These are phyloP conservation scores for Magnusiomyces starmeri DNA, from an alignment of 1,139 yeast genomes.

Conservation along the genomic window DNA sequence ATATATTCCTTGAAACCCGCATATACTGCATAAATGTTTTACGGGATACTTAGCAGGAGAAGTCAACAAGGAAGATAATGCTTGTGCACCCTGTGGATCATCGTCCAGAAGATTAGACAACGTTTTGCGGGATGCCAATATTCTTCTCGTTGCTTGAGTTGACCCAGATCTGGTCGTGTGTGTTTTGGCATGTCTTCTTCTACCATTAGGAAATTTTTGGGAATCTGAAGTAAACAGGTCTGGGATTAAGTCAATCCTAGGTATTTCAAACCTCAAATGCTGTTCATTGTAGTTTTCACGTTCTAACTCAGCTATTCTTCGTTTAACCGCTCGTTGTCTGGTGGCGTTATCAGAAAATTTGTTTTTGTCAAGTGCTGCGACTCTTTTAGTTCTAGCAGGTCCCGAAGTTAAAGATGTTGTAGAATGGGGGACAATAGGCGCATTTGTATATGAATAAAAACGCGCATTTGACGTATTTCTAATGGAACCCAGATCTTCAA, in stretches of 20 bases:
- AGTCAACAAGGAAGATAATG: constrained; percentile 29
- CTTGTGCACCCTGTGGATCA: constrained; percentile 32
- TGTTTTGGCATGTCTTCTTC: background rate
- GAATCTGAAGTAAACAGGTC: constrained; percentile 22
- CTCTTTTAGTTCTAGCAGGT: constrained; percentile 14
- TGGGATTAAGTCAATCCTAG: constrained; percentile 28
- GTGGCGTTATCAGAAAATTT: constrained; percentile 20
- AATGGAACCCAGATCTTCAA: constrained; percentile 15
- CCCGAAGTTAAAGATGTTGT: background rate
- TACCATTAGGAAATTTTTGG: too few species aligned
- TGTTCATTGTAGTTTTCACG: constrained; percentile 37
- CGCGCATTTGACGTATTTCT: constrained; percentile 9
- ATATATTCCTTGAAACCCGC: constrained; percentile 37
- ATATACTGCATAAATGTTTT: constrained; percentile 35
- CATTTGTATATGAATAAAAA: constrained; percentile 11
- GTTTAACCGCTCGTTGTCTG: constrained; percentile 25
- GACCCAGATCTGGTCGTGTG: constrained; percentile 10
- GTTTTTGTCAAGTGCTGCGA: constrained; percentile 10
- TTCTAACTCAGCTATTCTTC: constrained; percentile 36
- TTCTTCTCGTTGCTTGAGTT: constrained; percentile 27
- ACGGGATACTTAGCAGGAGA: constrained; percentile 34
- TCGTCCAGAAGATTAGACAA: constrained; percentile 38
- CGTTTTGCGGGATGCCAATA: constrained; percentile 37
- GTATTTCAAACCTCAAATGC: constrained; percentile 34
- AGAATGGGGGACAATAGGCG: background rate